Base-by-base conservation (phyloP, 306 rosid genomes). In the cucumber (Cucumis sativus) region DNA sequence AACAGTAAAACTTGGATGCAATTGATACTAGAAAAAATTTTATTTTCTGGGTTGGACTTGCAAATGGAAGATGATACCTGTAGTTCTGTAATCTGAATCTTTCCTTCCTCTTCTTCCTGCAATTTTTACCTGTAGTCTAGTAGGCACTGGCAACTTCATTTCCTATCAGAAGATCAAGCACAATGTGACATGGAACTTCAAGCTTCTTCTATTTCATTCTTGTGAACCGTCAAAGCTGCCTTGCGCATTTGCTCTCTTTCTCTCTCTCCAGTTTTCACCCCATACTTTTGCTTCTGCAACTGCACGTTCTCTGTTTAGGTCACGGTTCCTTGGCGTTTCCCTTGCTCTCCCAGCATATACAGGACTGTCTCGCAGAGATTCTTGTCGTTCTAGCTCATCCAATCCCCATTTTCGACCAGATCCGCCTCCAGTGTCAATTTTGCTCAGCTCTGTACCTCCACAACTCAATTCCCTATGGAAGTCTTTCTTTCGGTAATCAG, bases 201-300 rank as follows among this genome's bases (percentile, higher is more conserved):
- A 73, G 9, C 30, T 78, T 82, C 77, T 28, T 59, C 52, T 59
- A 68, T 57, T 79, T 78, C 86, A 94, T 83, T 92, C 97, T 73
- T 88, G 87, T 30, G 98, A 85, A 79, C 92, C 87, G 82, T 95
- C 97, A 66, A 95, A 95, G 91, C 97, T 95, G 49, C 92, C 97
- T 89, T 85, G 73, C 2, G 79, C 93, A 33, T 84, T 86, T 33
- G 97, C 97, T 51, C 93, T 82, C 84, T 92, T 96, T 80, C 88
- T 91, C 63, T 92, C 99, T 79, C 98, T 89, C 97, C 97, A 96
- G 79, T 96, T 96, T 86, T 96, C 98, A 0, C 97, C 97, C 97
- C 98, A 95, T 51, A 92, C 93, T 88, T 88, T 95, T 0, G 97
- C 96, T 79, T 92, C 99, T 8, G 99, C 99, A 33, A 96, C 99